Percentiles rank a stretch among this genome's conserved stretches.
Conservation (phyloP, 805 yeast genomes). For the Kluyveromyces aestuarii region DNA sequence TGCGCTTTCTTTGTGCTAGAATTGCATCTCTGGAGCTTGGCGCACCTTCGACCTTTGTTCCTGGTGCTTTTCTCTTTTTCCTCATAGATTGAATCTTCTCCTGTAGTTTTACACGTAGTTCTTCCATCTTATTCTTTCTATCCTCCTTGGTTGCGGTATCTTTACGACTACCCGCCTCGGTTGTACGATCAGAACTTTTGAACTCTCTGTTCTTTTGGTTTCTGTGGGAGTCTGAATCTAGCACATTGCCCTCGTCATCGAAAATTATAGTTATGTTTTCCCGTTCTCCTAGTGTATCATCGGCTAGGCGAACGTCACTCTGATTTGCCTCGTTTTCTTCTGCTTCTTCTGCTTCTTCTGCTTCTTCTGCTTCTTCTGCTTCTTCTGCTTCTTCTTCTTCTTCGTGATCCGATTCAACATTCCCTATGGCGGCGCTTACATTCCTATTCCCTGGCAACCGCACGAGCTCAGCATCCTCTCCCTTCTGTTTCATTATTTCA, state of each 20-base stretch:
- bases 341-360: slow-evolving; percentile 2
- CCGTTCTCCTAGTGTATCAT: slow-evolving; percentile 4
- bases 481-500: slow-evolving; percentile 48
- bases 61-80: slow-evolving; percentile 87
- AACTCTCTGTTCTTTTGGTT: slow-evolving; percentile 6
- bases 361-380: slow-evolving; percentile 17
- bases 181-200: not conserved
- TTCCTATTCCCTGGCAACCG: slow-evolving; percentile 30
- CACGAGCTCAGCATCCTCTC: slow-evolving; percentile 41
- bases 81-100: slow-evolving; percentile 59
- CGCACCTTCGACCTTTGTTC: slow-evolving; percentile 70
- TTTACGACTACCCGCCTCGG: not conserved
- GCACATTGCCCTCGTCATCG: slow-evolving; percentile 64
- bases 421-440: slow-evolving; percentile 10
- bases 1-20: slow-evolving; percentile 52
- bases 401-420: slow-evolving; percentile 3
- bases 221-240: slow-evolving; percentile 21
- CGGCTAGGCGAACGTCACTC: slow-evolving; percentile 23
- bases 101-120: slow-evolving; percentile 70
- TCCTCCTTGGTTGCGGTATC: slow-evolving; percentile 9
- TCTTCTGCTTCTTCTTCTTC: slow-evolving; percentile 14
- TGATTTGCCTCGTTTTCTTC: slow-evolving; percentile 10
- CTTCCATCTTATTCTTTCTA: slow-evolving; percentile 46
- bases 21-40: slow-evolving; percentile 79
- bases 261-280: slow-evolving; percentile 39